These are phyloP conservation scores for Pseudogymnoascus sp. DNA, from an alignment of 2,329 filamentous ascomycete species.

Conservation along the genomic window DNA sequence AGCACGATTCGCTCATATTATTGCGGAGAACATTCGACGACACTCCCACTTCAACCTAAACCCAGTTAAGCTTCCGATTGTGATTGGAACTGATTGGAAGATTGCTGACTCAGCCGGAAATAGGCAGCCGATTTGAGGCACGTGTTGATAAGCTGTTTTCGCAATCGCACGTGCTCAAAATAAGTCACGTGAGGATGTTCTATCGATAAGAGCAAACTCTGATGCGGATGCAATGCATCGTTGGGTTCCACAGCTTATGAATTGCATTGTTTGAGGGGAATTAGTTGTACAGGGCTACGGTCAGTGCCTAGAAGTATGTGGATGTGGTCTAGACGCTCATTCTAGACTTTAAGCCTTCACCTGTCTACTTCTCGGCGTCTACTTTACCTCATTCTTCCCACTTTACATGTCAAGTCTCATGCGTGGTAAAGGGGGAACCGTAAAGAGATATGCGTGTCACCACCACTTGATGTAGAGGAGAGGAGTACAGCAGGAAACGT, in stretches of 20 bases:
- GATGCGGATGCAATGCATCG: neutral
- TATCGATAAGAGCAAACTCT: neutral
- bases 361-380: neutral
- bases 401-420: neutral
- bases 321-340: neutral
- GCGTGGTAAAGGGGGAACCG: neutral
- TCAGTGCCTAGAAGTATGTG: neutral
- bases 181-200: neutral
- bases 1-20: slow-evolving; percentile 7
- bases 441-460: neutral
- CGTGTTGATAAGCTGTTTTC: neutral
- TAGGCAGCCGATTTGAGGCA: neutral
- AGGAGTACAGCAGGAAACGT: neutral
- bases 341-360: neutral
- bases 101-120: neutral
- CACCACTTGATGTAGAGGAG: neutral
- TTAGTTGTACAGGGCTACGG: neutral
- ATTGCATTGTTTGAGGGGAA: neutral
- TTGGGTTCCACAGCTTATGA: neutral
- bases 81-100: slow-evolving; percentile 2
- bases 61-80: slow-evolving; percentile 6
- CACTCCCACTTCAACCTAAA: slow-evolving; percentile 1
- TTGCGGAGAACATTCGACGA: slow-evolving; percentile 6
- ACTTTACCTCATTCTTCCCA: too few relatives aligned
- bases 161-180: neutral